Conservation (phyloP, 2,329 filamentous ascomycete genomes). For the Neofusicoccum sp. region DNA sequence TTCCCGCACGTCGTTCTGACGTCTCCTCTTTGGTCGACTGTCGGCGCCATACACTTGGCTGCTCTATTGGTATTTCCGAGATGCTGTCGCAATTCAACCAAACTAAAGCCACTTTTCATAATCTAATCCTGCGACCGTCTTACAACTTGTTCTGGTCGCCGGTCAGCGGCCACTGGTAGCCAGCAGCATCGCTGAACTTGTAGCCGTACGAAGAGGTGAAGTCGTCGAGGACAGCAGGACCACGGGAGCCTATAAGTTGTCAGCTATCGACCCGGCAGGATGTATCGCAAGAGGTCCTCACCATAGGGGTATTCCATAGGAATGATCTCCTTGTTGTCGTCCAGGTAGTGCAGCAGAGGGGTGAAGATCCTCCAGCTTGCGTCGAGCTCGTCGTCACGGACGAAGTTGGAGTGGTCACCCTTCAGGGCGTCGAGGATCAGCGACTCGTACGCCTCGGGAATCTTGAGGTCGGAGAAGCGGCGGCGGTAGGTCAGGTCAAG, state of each 20-base stretch:
- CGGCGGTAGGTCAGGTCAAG: slow-evolving; percentile 96
- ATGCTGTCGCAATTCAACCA: background rate
- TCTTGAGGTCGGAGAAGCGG: slow-evolving; percentile 98
- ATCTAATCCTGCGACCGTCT: slow-evolving; percentile 26
- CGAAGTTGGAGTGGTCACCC: slow-evolving; percentile 98
- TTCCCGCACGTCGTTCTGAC: slow-evolving; percentile 5
- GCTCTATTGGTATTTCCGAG: slow-evolving; percentile 16
- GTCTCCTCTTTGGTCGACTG: background rate
- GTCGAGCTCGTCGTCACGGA: slow-evolving; percentile 69
- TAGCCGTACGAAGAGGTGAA: slow-evolving; percentile 98
- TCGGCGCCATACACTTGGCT: slow-evolving; percentile 11
- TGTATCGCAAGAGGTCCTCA: slow-evolving; percentile 48
- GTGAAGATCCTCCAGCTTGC: slow-evolving; percentile 99
- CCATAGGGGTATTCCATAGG: slow-evolving; percentile 99
- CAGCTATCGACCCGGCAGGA: slow-evolving; percentile 11
- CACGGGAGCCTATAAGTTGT: slow-evolving; percentile 75
- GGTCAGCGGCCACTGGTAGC: slow-evolving; percentile 87
- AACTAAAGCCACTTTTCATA: slow-evolving; percentile 1
- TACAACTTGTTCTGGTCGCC: slow-evolving; percentile 79
- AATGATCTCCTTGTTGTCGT: slow-evolving; percentile 98
- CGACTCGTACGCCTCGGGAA: slow-evolving; percentile 97
- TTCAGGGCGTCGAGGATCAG: slow-evolving; percentile 96
- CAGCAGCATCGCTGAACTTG: slow-evolving; percentile 92
- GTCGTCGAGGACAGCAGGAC: slow-evolving; percentile 93
- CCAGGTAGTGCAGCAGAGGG: slow-evolving; percentile 93